Percentiles rank a stretch among this genome's conserved stretches.
These are phyloP conservation scores for Aspergillus nidulans DNA, from an alignment of 495 filamentous ascomycete genomes.

Conservation along the genomic window DNA sequence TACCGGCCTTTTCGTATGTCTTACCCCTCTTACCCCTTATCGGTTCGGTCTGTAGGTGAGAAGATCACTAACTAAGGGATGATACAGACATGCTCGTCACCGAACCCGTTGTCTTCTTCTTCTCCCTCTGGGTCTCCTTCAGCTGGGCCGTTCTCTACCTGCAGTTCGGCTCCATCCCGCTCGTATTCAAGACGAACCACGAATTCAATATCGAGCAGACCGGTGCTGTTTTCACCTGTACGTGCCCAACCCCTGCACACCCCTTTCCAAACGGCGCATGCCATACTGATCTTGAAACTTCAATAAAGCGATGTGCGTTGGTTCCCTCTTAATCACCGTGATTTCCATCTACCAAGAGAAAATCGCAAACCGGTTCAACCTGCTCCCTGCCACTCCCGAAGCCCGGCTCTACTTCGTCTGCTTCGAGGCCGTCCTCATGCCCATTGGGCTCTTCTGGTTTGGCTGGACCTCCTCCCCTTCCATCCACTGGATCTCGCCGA, in stretches of 20 bases:
- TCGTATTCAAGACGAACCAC: constrained; percentile 70
- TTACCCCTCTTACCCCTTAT: too few relatives aligned
- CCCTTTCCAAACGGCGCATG: too few relatives aligned
- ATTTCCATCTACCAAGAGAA: constrained; percentile 73
- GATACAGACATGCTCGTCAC: constrained; percentile 67
- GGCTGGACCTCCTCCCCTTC: constrained; percentile 65
- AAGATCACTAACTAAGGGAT: not conserved
- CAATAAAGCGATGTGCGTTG: constrained; percentile 61
- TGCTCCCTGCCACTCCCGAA: constrained; percentile 60
- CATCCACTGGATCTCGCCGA: constrained; percentile 74
- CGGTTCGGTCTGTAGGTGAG: not conserved
- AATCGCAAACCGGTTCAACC: constrained; percentile 37
- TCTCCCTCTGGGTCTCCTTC: constrained; percentile 87
- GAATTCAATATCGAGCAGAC: constrained; percentile 62
- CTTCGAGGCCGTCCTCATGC: constrained; percentile 62
- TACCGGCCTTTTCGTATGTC: constrained; percentile 69
- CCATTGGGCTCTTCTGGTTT: constrained; percentile 80
- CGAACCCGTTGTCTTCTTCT: constrained; percentile 92
- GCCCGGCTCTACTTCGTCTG: constrained; percentile 80
- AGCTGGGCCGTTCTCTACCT: constrained; percentile 89
- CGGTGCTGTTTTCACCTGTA: constrained; percentile 66
- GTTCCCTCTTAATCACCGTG: constrained; percentile 60
- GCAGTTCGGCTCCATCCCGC: constrained; percentile 70
- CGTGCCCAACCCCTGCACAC: not conserved
- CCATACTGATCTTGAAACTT: too few relatives aligned